Evolutionary conservation across 371 early-diverging fungal genomes (phyloP).

Genomic region (Mycotypha africana): DNA sequence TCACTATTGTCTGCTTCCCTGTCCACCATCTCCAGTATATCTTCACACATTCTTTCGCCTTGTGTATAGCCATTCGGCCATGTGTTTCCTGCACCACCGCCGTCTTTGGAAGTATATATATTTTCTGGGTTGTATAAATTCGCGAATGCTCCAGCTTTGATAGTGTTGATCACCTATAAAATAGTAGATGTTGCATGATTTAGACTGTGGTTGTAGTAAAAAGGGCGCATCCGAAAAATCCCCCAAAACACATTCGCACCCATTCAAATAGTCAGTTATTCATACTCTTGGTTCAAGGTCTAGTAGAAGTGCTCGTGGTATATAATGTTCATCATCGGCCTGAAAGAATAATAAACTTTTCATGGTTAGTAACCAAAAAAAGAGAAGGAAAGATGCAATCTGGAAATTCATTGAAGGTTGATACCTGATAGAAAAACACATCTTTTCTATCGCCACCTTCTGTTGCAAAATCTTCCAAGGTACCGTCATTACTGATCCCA

Average conservation of each 20-base stretch:
- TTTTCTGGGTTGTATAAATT: slow-evolving; percentile 91
- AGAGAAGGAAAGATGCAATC: not conserved
- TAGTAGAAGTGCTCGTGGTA: slow-evolving; percentile 87
- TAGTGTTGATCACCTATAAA: slow-evolving; percentile 67
- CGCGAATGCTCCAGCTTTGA: slow-evolving; percentile 65
- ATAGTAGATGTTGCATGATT: not conserved
- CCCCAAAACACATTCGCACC: too few species aligned
- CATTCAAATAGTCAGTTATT: not conserved
- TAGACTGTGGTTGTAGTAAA: not conserved
- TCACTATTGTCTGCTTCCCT: slow-evolving; percentile 94
- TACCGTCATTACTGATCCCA: slow-evolving; percentile 82
- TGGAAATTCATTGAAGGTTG: too few species aligned
- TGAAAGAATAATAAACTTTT: slow-evolving; percentile 18
- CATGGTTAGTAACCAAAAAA: too few species aligned
- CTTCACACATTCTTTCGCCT: slow-evolving; percentile 77
- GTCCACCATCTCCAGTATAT: slow-evolving; percentile 91
- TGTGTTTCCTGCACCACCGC: slow-evolving; percentile 96
- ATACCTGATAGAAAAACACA: slow-evolving; percentile 98
- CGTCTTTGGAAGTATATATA: slow-evolving; percentile 82
- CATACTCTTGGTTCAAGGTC: slow-evolving; percentile 94
- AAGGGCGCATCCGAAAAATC: too few species aligned
- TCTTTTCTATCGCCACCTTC: slow-evolving; percentile 95
- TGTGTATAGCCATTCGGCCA: slow-evolving; percentile 89
- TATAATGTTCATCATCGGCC: slow-evolving; percentile 93
- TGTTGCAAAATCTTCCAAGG: slow-evolving; percentile 81